A percentile compares a stretch with the other conserved stretches of the same genome.
phyloP scores from a whole-genome alignment of 164 flowering plant species.

The Vitis cinerea region DNA sequence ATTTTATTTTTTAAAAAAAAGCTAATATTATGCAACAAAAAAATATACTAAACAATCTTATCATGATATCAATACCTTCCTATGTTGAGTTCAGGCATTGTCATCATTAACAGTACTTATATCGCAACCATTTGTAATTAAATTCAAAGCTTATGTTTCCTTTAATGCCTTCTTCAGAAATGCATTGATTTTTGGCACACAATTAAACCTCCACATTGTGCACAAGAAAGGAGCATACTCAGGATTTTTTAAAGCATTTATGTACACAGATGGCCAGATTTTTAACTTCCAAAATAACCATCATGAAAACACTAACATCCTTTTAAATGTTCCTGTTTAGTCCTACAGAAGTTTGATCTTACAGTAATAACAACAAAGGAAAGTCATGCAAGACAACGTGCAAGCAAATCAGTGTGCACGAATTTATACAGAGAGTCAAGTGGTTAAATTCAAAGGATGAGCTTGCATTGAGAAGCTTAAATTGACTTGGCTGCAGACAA shows the following conservation, averaged over 20 bases:
- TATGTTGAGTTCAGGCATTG: background rate
- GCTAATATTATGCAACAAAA: too few species aligned
- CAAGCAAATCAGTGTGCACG: background rate
- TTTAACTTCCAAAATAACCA: background rate
- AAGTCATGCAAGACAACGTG: background rate
- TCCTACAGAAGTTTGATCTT: background rate
- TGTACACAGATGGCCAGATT: background rate
- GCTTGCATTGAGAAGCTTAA: background rate
- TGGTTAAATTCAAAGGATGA: background rate
- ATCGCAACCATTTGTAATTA: background rate
- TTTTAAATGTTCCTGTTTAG: background rate
- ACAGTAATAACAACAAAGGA: background rate
- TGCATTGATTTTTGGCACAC: too few species aligned
- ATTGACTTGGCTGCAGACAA: background rate
- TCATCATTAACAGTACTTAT: background rate
- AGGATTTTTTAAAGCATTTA: background rate
- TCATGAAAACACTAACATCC: background rate
- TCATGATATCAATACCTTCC: background rate
- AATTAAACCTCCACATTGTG: background rate
- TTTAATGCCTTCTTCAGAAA: background rate
- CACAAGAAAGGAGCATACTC: background rate
- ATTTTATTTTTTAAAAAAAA: too few species aligned
- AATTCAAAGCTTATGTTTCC: background rate
- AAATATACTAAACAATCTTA: too few species aligned
- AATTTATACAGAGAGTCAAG: background rate